Percentiles rank a stretch among this genome's conserved stretches.
phyloP scores from a whole-genome alignment of 2,329 filamentous ascomycete genomes.

The Stemphylium lycopersici region DNA sequence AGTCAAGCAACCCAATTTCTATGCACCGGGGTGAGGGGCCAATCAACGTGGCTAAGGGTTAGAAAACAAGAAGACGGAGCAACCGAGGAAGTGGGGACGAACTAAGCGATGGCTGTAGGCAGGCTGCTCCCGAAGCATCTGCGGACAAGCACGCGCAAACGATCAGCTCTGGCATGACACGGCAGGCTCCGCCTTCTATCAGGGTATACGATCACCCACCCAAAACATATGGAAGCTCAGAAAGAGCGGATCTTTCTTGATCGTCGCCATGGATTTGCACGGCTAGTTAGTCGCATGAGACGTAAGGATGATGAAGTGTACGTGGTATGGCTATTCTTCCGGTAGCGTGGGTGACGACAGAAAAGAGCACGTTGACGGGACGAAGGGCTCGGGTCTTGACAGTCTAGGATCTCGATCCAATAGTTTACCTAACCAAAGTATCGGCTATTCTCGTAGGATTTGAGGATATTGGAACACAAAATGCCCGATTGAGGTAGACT shows the following conservation, averaged over 20 bases:
- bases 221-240: neutral
- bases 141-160: neutral
- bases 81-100: slow-evolving; percentile 3
- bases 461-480: neutral
- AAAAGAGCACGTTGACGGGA: neutral
- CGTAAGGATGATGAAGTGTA: too few species aligned
- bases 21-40: too few species aligned
- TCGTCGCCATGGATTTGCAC: neutral
- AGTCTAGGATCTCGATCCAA: neutral
- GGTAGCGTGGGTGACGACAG: neutral
- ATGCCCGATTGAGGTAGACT: neutral
- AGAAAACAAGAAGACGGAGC: neutral
- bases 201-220: neutral
- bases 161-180: neutral
- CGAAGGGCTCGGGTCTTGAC: neutral
- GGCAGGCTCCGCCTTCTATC: neutral
- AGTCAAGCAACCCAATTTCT: neutral
- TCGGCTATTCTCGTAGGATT: neutral
- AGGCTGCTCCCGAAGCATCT: neutral
- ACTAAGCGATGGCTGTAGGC: neutral
- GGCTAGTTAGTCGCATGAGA: too few species aligned
- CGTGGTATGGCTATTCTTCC: neutral
- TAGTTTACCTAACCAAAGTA: neutral
- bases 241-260: neutral
- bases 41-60: neutral